A percentile compares a stretch with the other conserved stretches of the same genome.
Evolutionary conservation across 257 asterid species (phyloP).

Genomic region (Mentha longifolia): DNA sequence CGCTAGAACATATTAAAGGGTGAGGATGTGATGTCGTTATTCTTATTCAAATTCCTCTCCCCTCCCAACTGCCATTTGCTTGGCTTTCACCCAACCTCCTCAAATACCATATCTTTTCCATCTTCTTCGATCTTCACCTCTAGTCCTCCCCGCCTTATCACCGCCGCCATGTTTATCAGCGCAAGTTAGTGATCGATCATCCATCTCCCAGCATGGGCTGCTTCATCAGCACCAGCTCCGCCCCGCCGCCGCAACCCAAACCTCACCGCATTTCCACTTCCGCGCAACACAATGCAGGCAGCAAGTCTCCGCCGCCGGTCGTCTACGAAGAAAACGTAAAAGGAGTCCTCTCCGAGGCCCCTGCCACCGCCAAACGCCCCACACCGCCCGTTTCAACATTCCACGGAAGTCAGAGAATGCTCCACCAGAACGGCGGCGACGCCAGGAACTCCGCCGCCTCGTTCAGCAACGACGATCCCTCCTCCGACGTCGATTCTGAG

Average conservation of each 20-base stretch:
- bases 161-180: background rate
- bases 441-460: slow-evolving; percentile 33
- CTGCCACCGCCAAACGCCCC: slow-evolving; percentile 33
- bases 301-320: slow-evolving; percentile 57
- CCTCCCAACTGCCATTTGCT: slow-evolving; percentile 16
- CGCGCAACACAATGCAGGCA: slow-evolving; percentile 5
- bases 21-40: slow-evolving; percentile 13
- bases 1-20: background rate
- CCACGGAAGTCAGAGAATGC: slow-evolving; percentile 32
- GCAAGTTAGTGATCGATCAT: background rate
- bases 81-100: slow-evolving; percentile 30
- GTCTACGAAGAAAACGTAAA: slow-evolving; percentile 78
- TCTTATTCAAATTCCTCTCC: background rate
- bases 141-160: slow-evolving; percentile 25
- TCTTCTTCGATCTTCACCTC: too few species aligned
- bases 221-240: slow-evolving; percentile 45
- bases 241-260: slow-evolving; percentile 16
- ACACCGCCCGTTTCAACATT: background rate
- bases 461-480: slow-evolving; percentile 33
- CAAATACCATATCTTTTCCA: slow-evolving; percentile 23
- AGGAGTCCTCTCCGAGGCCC: slow-evolving; percentile 69
- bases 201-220: slow-evolving; percentile 65
- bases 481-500: slow-evolving; percentile 43
- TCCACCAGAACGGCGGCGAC: slow-evolving; percentile 39
- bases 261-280: slow-evolving; percentile 5